Evolutionary conservation across 2,329 filamentous ascomycete species (phyloP), one percentile per base, ranked within the genome.

Genomic region (Paracoccidioides lutzii): DNA sequence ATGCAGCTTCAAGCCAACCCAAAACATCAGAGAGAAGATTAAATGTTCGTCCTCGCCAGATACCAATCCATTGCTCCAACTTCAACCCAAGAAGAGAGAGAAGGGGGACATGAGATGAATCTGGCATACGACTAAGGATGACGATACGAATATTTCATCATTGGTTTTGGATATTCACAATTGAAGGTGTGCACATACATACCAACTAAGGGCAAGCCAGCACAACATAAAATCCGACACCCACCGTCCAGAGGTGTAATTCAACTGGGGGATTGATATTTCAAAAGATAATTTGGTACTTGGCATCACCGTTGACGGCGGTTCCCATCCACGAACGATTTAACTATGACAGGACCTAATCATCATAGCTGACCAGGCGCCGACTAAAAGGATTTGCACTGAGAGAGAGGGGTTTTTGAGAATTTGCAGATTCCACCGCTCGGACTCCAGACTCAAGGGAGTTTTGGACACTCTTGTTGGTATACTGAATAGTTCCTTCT

Each of bases 81-180:
- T 53, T 14, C 32, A 32, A 15, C 45, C 28, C 4, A 38, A 4
- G 41, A 45, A 15, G 15, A 5, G 14, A 44, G 7, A 45, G 40
- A 53, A 33, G 10, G 35, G 32, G 12, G 38, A 41, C n/a, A 54
- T n/a, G 32, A 48, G 40, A 55, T 35, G 42, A 69, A 66, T 69
- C 69, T 68, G 73, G 75, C 71, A 73, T 94, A 84, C 80, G 89
- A 78, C 88, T 94, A 94, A 94, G 89, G 89, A 95, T 94, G 89
- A 94, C 88, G 86, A 90, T 90, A 90, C 79, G 75, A 80, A 74
- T 71, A 71, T 77, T 90, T 93, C 89, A 91, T 94, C 89, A 91
- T 85, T 66, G 62, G 66, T 66, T 32, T 28, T 40, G 55, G 55
- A 55, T 44, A 57, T 43, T 53, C 48, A 52, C 28, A 10, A n/a